Percentiles rank a stretch among this genome's conserved stretches.
These are phyloP conservation scores for Eucalyptus regnans DNA, from an alignment of 345 rosid genomes.

Conservation along the genomic window DNA sequence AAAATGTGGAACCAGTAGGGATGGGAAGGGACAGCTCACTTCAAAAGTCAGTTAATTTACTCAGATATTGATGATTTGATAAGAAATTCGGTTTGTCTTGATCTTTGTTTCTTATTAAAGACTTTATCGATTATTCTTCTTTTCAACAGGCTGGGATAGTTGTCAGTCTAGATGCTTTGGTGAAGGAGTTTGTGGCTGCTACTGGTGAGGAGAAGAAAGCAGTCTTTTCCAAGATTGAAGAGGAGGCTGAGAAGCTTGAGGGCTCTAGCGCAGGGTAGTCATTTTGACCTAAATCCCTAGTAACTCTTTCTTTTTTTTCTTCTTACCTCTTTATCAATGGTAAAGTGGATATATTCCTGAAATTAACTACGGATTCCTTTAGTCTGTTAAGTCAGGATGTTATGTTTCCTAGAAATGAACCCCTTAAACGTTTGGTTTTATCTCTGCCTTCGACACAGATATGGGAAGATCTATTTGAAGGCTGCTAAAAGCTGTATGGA, in stretches of 20 bases:
- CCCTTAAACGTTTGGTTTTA: neutral
- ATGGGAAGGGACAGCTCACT: conserved; percentile 80
- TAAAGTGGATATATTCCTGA: neutral
- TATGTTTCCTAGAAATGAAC: neutral
- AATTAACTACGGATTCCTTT: neutral
- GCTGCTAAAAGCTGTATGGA: conserved; percentile 60
- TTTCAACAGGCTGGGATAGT: conserved; percentile 73
- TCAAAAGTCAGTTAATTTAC: conserved; percentile 32
- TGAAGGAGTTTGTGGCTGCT: conserved; percentile 80
- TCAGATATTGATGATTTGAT: neutral
- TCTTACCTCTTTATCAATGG: neutral
- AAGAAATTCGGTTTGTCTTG: neutral
- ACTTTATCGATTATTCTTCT: neutral
- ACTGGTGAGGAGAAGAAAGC: conserved; percentile 62
- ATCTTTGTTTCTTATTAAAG: neutral
- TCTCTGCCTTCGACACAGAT: conserved; percentile 11
- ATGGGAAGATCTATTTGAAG: conserved; percentile 78
- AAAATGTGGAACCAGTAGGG: conserved; percentile 75
- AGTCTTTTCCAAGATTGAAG: conserved; percentile 50
- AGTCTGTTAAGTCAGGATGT: neutral
- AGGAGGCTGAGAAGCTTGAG: conserved; percentile 63
- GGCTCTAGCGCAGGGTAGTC: conserved; percentile 57
- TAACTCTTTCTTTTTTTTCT: neutral
- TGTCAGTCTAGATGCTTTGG: conserved; percentile 64
- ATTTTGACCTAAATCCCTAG: neutral